Evolutionary conservation across 2,329 filamentous ascomycete genomes (phyloP).

Genomic region (Parastagonospora nodorum): DNA sequence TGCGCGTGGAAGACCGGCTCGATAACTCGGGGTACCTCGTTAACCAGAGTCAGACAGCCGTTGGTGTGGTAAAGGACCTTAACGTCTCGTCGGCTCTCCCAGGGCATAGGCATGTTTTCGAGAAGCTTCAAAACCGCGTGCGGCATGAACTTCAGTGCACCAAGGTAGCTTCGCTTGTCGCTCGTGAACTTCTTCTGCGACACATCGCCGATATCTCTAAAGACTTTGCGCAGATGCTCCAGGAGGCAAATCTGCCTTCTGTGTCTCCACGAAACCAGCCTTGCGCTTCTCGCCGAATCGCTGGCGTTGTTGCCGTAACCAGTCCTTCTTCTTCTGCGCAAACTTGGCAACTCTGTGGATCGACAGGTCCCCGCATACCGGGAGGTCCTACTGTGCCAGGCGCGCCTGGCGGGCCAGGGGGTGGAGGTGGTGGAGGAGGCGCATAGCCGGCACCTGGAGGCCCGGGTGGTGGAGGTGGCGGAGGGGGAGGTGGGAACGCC

Average conservation of each 20-base stretch:
- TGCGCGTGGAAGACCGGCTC: slow-evolving; percentile 98
- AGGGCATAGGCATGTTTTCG: slow-evolving; percentile 99
- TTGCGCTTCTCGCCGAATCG: slow-evolving; percentile 97
- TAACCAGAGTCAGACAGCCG: slow-evolving; percentile 93
- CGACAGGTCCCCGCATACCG: slow-evolving; percentile 72
- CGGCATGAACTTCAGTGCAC: slow-evolving; percentile 98
- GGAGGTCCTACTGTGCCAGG: slow-evolving; percentile 62
- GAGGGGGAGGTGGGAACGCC: slow-evolving; percentile 34
- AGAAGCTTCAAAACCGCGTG: slow-evolving; percentile 95
- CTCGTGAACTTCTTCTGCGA: slow-evolving; percentile 99
- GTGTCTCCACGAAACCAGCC: slow-evolving; percentile 93
- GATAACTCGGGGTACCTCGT: slow-evolving; percentile 94
- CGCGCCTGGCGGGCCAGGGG: slow-evolving; percentile 55
- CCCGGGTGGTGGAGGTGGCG: slow-evolving; percentile 50
- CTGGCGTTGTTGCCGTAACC: slow-evolving; percentile 88
- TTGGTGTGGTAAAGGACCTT: slow-evolving; percentile 99
- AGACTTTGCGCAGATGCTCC: slow-evolving; percentile 97
- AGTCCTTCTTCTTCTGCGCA: slow-evolving; percentile 98
- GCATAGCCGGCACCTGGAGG: slow-evolving; percentile 31
- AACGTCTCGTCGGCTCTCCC: slow-evolving; percentile 94
- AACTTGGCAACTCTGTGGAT: slow-evolving; percentile 92
- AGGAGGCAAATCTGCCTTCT: slow-evolving; percentile 99
- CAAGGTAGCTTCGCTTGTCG: slow-evolving; percentile 97
- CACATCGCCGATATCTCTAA: slow-evolving; percentile 97
- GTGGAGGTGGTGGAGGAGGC: slow-evolving; percentile 64